These are phyloP conservation scores for Fusarium equiseti DNA, from an alignment of 2,329 filamentous ascomycete genomes.

Conservation along the genomic window DNA sequence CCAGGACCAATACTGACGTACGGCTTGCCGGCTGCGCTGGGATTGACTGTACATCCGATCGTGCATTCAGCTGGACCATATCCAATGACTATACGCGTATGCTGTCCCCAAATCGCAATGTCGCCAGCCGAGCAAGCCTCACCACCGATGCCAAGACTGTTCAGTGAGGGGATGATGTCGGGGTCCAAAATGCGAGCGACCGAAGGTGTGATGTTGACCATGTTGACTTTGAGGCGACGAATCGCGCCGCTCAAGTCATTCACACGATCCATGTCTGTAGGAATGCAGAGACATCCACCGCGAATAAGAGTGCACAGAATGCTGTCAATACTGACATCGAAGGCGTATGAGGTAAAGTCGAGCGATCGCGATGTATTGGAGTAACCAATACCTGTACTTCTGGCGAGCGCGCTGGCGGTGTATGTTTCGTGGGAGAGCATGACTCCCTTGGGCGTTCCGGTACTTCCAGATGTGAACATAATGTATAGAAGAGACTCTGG, in stretches of 20 bases:
- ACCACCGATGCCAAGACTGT: slow-evolving; percentile 63
- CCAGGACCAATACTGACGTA: slow-evolving; percentile 61
- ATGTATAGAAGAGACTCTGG: slow-evolving; percentile 62
- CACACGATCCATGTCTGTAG: slow-evolving; percentile 65
- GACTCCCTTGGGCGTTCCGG: slow-evolving; percentile 73
- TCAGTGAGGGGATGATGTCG: slow-evolving; percentile 59
- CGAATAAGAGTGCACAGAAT: slow-evolving; percentile 64
- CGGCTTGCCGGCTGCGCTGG: slow-evolving; percentile 52
- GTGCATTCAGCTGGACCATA: slow-evolving; percentile 68
- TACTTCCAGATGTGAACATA: slow-evolving; percentile 75
- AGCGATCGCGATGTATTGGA: slow-evolving; percentile 56
- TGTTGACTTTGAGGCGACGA: slow-evolving; percentile 59
- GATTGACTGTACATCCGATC: slow-evolving; percentile 64
- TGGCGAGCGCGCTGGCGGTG: slow-evolving; percentile 54
- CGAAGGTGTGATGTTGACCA: slow-evolving; percentile 63
- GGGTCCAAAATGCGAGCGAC: slow-evolving; percentile 61
- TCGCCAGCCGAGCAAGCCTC: slow-evolving; percentile 66
- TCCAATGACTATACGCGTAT: slow-evolving; percentile 62
- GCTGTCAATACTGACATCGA: slow-evolving; percentile 66
- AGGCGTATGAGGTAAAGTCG: slow-evolving; percentile 65
- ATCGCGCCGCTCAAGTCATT: slow-evolving; percentile 62
- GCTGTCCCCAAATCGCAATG: slow-evolving; percentile 60
- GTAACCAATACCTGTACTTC: slow-evolving; percentile 55
- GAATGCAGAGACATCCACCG: slow-evolving; percentile 66
- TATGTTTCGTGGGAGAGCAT: slow-evolving; percentile 63